phyloP scores from a whole-genome alignment of 1,139 yeast genomes.

The Saccharomyces pastorianus region DNA sequence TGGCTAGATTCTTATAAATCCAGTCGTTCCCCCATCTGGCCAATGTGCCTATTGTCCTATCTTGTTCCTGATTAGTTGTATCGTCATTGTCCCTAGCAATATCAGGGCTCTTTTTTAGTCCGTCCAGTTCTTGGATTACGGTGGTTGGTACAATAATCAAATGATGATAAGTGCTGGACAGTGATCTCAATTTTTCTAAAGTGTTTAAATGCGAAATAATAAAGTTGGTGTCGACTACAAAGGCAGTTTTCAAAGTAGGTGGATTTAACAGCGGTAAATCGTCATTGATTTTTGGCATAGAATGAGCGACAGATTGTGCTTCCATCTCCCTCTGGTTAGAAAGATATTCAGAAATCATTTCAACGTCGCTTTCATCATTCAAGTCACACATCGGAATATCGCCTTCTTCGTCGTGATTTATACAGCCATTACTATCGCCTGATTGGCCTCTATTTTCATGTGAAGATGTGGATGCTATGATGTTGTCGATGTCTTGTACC shows the following conservation, averaged over 20 bases:
- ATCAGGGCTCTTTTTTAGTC: constrained; percentile 44
- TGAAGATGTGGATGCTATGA: neutral
- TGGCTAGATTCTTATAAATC: constrained; percentile 59
- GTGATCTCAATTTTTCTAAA: constrained; percentile 40
- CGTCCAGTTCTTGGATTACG: constrained; percentile 72
- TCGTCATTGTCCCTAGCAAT: neutral
- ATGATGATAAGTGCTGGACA: constrained; percentile 39
- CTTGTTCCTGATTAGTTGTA: constrained; percentile 4
- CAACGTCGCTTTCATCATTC: constrained; percentile 42
- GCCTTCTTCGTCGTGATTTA: constrained; percentile 23
- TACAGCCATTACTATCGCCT: neutral
- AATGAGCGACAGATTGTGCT: neutral
- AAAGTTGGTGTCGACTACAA: constrained; percentile 76
- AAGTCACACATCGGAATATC: constrained; percentile 48
- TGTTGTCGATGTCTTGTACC: neutral
- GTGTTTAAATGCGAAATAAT: constrained; percentile 55
- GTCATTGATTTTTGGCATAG: constrained; percentile 8
- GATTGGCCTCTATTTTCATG: neutral
- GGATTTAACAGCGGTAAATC: constrained; percentile 4
- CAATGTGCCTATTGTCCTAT: constrained; percentile 40
- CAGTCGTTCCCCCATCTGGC: constrained; percentile 77
- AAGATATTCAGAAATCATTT: constrained; percentile 40
- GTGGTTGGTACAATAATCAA: constrained; percentile 58
- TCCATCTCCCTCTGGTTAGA: constrained; percentile 21
- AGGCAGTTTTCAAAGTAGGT: constrained; percentile 22